Evolutionary conservation across 2,329 filamentous ascomycete species (phyloP).

Genomic region (Monosporascus ibericus): DNA sequence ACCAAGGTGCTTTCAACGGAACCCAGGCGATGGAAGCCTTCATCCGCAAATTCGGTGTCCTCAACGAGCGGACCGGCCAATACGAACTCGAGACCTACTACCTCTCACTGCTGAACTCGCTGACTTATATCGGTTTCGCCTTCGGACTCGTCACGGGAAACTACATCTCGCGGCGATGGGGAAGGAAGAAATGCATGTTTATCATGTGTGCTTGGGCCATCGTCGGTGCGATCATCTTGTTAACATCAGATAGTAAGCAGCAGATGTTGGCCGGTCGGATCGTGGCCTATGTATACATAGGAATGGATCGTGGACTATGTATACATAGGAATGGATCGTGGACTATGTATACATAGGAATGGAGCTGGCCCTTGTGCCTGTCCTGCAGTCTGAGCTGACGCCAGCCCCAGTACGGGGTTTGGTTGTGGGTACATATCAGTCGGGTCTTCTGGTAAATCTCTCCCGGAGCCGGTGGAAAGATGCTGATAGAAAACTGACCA

Average conservation of each 20-base stretch:
- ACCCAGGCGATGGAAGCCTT: too few relatives aligned
- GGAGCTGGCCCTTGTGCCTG: conserved; percentile 31
- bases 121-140: too few relatives aligned
- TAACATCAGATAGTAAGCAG: conserved; percentile 22
- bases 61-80: too few relatives aligned
- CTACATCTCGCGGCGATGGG: conserved; percentile 22
- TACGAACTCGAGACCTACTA: too few relatives aligned
- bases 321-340: conserved; percentile 30
- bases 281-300: conserved; percentile 32
- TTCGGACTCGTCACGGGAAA: conserved; percentile 13
- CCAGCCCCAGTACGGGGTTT: conserved; percentile 25
- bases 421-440: conserved; percentile 29
- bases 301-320: conserved; percentile 34
- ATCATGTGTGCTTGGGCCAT: conserved; percentile 30
- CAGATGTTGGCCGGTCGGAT: conserved; percentile 30
- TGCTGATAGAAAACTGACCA: too few relatives aligned
- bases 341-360: conserved; percentile 34
- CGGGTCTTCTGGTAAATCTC: conserved; percentile 21
- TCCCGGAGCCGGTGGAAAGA: conserved; percentile 1
- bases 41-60: too few relatives aligned
- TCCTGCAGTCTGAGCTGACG: conserved; percentile 28
- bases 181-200: conserved; percentile 30
- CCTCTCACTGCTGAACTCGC: too few relatives aligned
- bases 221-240: conserved; percentile 22
- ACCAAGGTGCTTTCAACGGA: too few relatives aligned